These are phyloP conservation scores for Ascochyta koolunga DNA, from an alignment of 2,329 filamentous ascomycete species.

Conservation along the genomic window DNA sequence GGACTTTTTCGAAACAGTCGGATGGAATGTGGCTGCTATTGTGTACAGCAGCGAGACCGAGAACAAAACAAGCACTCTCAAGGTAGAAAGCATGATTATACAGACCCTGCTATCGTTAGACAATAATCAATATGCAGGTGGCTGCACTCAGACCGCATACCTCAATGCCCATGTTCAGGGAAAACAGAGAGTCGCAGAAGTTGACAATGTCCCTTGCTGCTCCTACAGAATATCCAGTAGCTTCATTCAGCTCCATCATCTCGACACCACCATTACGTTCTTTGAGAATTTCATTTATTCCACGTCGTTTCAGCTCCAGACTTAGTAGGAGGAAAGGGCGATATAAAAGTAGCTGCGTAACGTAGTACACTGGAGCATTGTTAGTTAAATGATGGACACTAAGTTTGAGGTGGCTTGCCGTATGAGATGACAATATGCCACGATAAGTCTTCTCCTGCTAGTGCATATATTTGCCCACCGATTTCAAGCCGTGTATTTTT, in stretches of 20 bases:
- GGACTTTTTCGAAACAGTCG: slow-evolving; percentile 2
- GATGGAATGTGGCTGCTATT: background rate
- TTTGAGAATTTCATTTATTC: background rate
- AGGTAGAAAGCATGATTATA: slow-evolving; percentile 12
- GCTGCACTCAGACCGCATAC: background rate
- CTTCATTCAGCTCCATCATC: slow-evolving; percentile 1
- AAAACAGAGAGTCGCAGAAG: slow-evolving; percentile 7
- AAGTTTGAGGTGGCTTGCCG: background rate
- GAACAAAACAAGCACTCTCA: slow-evolving; percentile 11
- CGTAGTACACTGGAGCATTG: background rate
- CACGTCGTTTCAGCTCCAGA: slow-evolving; percentile 10
- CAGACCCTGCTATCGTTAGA: background rate
- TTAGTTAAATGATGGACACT: background rate
- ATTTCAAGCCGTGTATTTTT: background rate
- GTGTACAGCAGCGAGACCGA: slow-evolving; percentile 8
- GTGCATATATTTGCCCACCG: slow-evolving; percentile 5
- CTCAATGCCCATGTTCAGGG: slow-evolving; percentile 5
- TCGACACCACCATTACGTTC: slow-evolving; percentile 7
- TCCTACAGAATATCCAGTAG: background rate
- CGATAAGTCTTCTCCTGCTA: slow-evolving; percentile 6
- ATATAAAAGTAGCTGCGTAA: slow-evolving; percentile 6
- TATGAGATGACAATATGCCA: slow-evolving; percentile 16
- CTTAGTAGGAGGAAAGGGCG: slow-evolving; percentile 6
- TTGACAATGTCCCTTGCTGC: slow-evolving; percentile 4
- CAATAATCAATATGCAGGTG: no score